Evolutionary conservation across 2,329 filamentous ascomycete genomes (phyloP).

Genomic region (Coniella vitis): DNA sequence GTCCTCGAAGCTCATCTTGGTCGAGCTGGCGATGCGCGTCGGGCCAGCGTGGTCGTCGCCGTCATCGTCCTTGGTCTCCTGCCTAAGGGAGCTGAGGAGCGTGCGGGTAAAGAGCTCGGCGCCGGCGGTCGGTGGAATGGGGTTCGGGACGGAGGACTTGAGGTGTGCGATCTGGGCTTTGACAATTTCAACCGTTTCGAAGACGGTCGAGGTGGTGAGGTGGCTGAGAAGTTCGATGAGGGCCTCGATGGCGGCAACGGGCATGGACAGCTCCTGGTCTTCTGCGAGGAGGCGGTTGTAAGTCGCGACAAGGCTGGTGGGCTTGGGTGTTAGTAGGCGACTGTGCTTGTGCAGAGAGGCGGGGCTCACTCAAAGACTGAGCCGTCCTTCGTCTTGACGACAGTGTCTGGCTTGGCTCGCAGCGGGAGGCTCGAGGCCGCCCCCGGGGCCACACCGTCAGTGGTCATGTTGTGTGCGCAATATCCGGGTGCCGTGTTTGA

Average conservation of each 20-base stretch:
- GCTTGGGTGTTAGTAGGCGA: too few relatives aligned
- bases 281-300: slow-evolving; percentile 48
- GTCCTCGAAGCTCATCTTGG: slow-evolving; percentile 63
- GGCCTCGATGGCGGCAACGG: slow-evolving; percentile 60
- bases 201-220: slow-evolving; percentile 77
- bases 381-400: slow-evolving; percentile 13
- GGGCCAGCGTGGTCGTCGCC: slow-evolving; percentile 19
- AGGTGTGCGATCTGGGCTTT: slow-evolving; percentile 70
- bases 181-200: slow-evolving; percentile 79
- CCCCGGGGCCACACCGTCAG: slow-evolving; percentile 5
- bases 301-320: slow-evolving; percentile 45
- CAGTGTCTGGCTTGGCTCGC: slow-evolving; percentile 5
- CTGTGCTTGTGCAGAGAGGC: not conserved
- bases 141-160: slow-evolving; percentile 74
- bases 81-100: slow-evolving; percentile 67
- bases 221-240: slow-evolving; percentile 78
- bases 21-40: slow-evolving; percentile 22
- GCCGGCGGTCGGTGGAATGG: slow-evolving; percentile 85
- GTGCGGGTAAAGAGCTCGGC: slow-evolving; percentile 95
- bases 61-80: slow-evolving; percentile 31
- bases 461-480: slow-evolving; percentile 6
- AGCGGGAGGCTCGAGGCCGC: slow-evolving; percentile 10
- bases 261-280: slow-evolving; percentile 87
- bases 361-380: slow-evolving; percentile 30
- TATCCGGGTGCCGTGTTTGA: too few relatives aligned